A percentile compares a stretch with the other conserved stretches of the same genome.
Evolutionary conservation across 345 rosid species (phyloP).

Genomic region (Salix suchowensis): DNA sequence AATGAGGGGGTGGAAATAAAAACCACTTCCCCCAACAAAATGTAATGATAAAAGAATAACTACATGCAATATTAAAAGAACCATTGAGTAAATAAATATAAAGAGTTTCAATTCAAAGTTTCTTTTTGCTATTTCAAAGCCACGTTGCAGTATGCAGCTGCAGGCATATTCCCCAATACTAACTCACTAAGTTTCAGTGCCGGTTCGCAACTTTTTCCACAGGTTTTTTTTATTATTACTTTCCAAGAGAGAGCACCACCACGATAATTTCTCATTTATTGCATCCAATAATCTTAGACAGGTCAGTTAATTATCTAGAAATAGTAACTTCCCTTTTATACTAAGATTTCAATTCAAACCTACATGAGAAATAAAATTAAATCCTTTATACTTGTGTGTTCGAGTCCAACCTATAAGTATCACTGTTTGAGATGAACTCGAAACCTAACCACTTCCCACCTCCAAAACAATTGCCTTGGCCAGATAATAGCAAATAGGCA

Average conservation of each 20-base stretch:
- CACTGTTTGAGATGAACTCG: neutral
- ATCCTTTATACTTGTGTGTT: neutral
- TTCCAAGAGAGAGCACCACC: neutral
- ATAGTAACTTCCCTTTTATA: neutral
- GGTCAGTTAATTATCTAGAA: neutral
- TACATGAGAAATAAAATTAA: neutral
- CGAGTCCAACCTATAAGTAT: neutral
- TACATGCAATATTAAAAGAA: constrained; percentile 1
- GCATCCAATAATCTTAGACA: neutral
- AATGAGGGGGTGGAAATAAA: neutral
- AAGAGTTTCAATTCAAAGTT: neutral
- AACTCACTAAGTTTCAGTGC: neutral
- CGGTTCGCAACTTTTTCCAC: neutral
- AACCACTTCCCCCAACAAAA: neutral
- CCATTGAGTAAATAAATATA: neutral
- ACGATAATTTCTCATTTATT: neutral
- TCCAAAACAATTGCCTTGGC: neutral
- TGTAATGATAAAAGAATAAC: neutral
- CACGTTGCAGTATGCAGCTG: neutral
- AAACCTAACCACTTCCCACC: neutral
- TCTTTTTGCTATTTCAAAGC: neutral
- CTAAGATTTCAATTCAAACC: neutral
- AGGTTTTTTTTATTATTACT: neutral
- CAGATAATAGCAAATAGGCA: neutral
- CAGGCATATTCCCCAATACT: neutral